phyloP scores from a whole-genome alignment of 495 filamentous ascomycete genomes.

The Zalerion maritima region DNA sequence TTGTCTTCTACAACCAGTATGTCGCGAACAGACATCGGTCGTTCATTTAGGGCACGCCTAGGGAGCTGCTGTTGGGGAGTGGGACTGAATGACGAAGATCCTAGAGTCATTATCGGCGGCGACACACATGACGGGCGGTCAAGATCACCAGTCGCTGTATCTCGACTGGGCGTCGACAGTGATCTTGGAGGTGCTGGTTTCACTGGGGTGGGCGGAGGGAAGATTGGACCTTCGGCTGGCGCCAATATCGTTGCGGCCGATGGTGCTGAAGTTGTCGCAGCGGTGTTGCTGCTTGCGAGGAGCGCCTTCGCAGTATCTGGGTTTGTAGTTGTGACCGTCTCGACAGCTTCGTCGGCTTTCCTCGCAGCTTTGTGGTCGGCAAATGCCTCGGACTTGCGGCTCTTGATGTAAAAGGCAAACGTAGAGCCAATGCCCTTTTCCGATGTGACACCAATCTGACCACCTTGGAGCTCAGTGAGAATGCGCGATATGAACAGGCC shows the following conservation, averaged over 20 bases:
- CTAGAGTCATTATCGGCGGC: too few species aligned
- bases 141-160: too few species aligned
- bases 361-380: background rate
- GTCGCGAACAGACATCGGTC: conserved; percentile 19
- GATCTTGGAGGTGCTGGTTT: conserved; percentile 6
- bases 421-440: conserved; percentile 60
- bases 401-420: conserved; percentile 64
- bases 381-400: conserved; percentile 15
- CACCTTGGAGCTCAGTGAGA: conserved; percentile 68
- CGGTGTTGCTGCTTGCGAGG: conserved; percentile 5
- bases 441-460: conserved; percentile 67
- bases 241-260: background rate
- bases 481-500: conserved; percentile 71
- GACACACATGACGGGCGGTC: too few species aligned
- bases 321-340: conserved; percentile 2
- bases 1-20: conserved; percentile 76
- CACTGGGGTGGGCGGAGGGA: conserved; percentile 3
- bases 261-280: conserved; percentile 5
- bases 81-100: too few species aligned
- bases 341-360: background rate
- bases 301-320: conserved; percentile 1
- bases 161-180: too few species aligned
- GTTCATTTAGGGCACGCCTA: too few species aligned
- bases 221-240: conserved; percentile 1
- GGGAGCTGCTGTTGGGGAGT: too few species aligned